A percentile compares a stretch with the other conserved stretches of the same genome.
These are phyloP conservation scores for Ceratocystis harringtonii DNA, from an alignment of 2,329 filamentous ascomycete genomes.

Conservation along the genomic window DNA sequence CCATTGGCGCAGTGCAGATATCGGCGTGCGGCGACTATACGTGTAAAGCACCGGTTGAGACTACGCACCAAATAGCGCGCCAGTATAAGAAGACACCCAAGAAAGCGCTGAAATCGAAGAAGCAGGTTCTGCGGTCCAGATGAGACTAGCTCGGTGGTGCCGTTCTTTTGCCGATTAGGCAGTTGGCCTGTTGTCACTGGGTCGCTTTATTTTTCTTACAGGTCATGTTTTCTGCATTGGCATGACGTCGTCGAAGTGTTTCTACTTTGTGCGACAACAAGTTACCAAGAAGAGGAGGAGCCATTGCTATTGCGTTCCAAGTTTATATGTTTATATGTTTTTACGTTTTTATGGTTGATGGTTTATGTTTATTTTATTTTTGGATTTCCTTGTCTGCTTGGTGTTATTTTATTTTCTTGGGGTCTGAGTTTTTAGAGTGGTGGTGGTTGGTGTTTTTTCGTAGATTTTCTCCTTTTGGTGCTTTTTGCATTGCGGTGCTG, in stretches of 20 bases:
- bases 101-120: background rate
- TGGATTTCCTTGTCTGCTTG: background rate
- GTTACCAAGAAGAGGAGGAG: background rate
- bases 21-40: background rate
- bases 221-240: background rate
- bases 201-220: background rate
- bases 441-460: background rate
- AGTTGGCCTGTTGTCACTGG: background rate
- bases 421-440: background rate
- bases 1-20: background rate
- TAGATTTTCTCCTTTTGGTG: background rate
- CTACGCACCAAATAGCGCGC: constrained; percentile 7
- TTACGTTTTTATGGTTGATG: background rate
- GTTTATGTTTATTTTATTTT: background rate
- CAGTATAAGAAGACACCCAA: background rate
- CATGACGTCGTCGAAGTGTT: background rate
- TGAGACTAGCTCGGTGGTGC: background rate
- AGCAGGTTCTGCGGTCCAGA: background rate
- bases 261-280: background rate
- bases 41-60: constrained; percentile 3
- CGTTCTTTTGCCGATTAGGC: background rate
- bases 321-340: background rate
- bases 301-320: background rate
- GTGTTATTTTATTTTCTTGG: background rate
- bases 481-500: background rate